Evolutionary conservation across 208 protist genomes (phyloP).

Genomic region (Wallacemonas sp.): DNA sequence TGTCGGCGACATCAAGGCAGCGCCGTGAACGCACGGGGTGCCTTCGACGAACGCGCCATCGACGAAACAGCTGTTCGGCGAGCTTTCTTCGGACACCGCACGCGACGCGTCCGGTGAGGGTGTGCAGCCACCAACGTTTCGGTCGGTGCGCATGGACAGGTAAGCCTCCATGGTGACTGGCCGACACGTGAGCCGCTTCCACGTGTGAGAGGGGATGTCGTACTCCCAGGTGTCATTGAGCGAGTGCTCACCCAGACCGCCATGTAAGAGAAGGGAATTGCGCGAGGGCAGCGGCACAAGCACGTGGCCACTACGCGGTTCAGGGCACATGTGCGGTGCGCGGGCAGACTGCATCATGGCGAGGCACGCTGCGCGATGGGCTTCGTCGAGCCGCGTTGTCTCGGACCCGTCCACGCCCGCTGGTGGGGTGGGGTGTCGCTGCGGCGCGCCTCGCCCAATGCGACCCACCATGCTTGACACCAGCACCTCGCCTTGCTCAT

Average conservation of each 20-base stretch:
- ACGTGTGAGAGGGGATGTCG: conserved; percentile 25
- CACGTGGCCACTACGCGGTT: conserved; percentile 52
- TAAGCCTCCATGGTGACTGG: neutral
- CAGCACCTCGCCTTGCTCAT: neutral
- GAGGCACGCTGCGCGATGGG: neutral
- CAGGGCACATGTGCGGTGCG: conserved; percentile 19
- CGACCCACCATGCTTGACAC: neutral
- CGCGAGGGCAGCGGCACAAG: conserved; percentile 29
- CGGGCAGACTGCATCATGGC: conserved; percentile 17
- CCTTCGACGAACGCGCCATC: no score
- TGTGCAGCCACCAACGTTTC: no score
- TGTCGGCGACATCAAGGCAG: no score
- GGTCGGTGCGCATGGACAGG: neutral
- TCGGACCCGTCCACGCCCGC: neutral
- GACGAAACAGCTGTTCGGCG: no score
- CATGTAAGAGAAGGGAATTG: conserved; percentile 48
- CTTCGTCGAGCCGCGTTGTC: neutral
- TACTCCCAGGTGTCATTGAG: conserved; percentile 73
- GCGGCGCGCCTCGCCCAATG: neutral
- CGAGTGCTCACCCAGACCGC: conserved; percentile 31
- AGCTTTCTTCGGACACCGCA: no score
- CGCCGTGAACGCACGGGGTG: no score
- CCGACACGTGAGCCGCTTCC: conserved; percentile 32
- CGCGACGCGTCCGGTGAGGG: no score
- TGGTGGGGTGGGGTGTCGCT: neutral